A percentile compares a stretch with the other conserved stretches of the same genome.
Conservation (phyloP, 371 early-diverging fungal genomes). For the Parasitella parasitica region DNA sequence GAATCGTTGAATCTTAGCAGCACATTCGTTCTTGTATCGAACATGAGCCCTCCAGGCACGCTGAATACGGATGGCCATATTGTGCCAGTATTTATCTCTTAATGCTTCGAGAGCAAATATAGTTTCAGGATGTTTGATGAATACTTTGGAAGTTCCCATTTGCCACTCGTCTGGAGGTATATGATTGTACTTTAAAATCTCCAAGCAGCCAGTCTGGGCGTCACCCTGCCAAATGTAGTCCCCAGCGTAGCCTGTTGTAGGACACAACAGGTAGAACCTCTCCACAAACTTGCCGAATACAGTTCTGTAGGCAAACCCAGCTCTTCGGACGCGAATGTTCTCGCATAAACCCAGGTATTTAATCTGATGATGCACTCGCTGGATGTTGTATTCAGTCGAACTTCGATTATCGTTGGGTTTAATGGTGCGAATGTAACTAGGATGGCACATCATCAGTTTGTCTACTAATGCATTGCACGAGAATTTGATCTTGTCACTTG, state of each 20-base stretch:
- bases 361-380: slow-evolving; percentile 94
- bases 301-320: slow-evolving; percentile 90
- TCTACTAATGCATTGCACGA: slow-evolving; percentile 78
- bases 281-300: slow-evolving; percentile 55
- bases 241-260: slow-evolving; percentile 82
- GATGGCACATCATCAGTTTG: slow-evolving; percentile 92
- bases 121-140: slow-evolving; percentile 95
- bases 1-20: slow-evolving; percentile 75
- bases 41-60: slow-evolving; percentile 86
- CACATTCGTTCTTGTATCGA: slow-evolving; percentile 70
- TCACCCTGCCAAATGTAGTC: slow-evolving; percentile 89
- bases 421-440: slow-evolving; percentile 99
- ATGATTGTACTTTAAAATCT: slow-evolving; percentile 83
- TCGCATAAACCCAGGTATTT: slow-evolving; percentile 95
- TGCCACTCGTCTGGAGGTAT: slow-evolving; percentile 94
- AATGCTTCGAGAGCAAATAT: slow-evolving; percentile 90
- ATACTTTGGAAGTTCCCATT: slow-evolving; percentile 90
- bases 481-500: slow-evolving; percentile 82
- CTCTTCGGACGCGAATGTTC: slow-evolving; percentile 96
- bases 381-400: slow-evolving; percentile 85
- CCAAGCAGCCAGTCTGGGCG: slow-evolving; percentile 62
- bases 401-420: slow-evolving; percentile 96
- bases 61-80: slow-evolving; percentile 94
- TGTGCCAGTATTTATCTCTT: slow-evolving; percentile 95
- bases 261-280: slow-evolving; percentile 76